Evolutionary conservation across 1,284 basidiomycete species (phyloP), one percentile per base, ranked within the genome.

Genomic region (Heterobasidion parviporum): DNA sequence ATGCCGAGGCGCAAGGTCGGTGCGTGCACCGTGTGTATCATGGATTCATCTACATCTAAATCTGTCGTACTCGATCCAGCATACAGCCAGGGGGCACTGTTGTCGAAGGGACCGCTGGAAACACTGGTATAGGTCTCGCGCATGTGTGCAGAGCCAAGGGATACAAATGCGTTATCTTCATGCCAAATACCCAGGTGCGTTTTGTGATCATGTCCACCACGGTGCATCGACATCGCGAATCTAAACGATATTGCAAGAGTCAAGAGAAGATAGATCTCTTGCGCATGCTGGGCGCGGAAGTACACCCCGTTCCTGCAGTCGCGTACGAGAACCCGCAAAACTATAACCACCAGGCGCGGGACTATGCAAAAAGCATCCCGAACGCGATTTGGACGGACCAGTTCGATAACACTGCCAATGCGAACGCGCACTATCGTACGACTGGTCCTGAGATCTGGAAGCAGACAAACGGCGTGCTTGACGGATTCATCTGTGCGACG

Each of bases 361-460:
- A 94, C 59, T 92, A 88, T 63, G 96, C 96, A 49, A 80, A 85
- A 54, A 72, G 74, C n/a, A 74, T 89, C 36, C 80, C 85, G n/a
- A 98, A 98, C 67, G 89, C 94, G 18, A 84, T 98, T 57, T 99
- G 97, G 96, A 98, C 94, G n/a, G 89, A 99, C 75, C 96, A 99
- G 72, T 98, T 98, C 68, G 95, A 98, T 74, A 98, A 98, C 72
- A 83, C 77, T 9, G 91, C 92, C 14, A 99, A 99, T 70, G 85
- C 96, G 14, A 71, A 86, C 43, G 89, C 88, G 15, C 96, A 99
- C 70, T 96, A 97, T 69, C 70, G 80, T 54, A 85, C 93, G 8
- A 99, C 96, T 4, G 96, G 95, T 1, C 97, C 96, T 0, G 97
- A 99, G 72, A 95, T 99, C 58, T 98, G 94, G 94, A 82, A 84